Percentiles rank a stretch among this genome's conserved stretches.
These are phyloP conservation scores for Rubia occidens DNA, from an alignment of 305 asterid species.

Conservation along the genomic window DNA sequence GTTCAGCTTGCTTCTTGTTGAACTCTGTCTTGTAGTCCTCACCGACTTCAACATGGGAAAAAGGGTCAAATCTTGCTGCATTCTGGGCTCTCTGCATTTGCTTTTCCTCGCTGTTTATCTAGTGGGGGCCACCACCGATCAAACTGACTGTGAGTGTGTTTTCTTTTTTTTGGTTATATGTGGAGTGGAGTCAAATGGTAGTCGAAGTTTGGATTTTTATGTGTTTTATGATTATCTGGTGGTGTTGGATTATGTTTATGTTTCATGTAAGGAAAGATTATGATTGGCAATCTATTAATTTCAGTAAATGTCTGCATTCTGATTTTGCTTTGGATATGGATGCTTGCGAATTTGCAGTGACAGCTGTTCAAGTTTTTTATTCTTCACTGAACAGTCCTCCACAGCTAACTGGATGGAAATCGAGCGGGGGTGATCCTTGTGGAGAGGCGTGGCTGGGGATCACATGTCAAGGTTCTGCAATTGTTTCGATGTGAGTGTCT, in stretches of 20 bases:
- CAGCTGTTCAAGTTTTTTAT: constrained; percentile 74
- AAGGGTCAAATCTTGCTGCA: constrained; percentile 22
- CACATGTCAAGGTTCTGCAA: constrained; percentile 62
- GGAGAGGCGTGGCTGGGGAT: constrained; percentile 90
- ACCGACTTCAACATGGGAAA: constrained; percentile 2
- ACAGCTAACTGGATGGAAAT: constrained; percentile 71
- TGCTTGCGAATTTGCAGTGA: constrained; percentile 43
- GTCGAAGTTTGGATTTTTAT: not conserved
- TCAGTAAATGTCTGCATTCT: not conserved
- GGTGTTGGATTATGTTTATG: not conserved
- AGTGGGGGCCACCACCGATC: constrained; percentile 51
- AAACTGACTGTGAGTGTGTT: constrained; percentile 50
- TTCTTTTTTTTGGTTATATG: not conserved
- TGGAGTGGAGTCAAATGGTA: no score
- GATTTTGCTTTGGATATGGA: constrained; percentile 2
- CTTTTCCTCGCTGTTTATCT: constrained; percentile 19
- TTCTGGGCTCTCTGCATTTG: constrained; percentile 22
- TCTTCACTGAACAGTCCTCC: constrained; percentile 65
- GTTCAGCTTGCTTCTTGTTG: not conserved
- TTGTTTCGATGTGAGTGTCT: constrained; percentile 65
- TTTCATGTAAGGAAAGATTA: not conserved
- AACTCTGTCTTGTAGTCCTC: not conserved
- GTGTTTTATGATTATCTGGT: not conserved
- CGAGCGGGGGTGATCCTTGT: constrained; percentile 91
- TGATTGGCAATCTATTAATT: not conserved